Conservation (phyloP, 148 eudicot species). For the Gaultheria prostrata region DNA sequence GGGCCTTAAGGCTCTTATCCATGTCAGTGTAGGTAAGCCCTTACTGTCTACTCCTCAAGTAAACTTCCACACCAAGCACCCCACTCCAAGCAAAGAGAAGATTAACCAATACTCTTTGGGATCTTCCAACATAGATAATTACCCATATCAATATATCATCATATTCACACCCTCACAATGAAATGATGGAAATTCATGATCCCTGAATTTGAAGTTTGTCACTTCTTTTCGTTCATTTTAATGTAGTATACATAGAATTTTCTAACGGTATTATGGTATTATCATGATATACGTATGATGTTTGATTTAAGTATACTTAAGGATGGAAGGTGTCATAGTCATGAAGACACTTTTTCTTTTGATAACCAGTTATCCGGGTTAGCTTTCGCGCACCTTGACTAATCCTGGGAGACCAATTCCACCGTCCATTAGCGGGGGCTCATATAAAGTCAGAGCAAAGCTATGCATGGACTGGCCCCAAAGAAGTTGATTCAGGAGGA, state of each 20-base stretch:
- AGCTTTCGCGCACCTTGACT: too few relatives aligned
- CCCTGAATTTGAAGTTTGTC: background rate
- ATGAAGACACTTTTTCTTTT: background rate
- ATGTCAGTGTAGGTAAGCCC: constrained; percentile 38
- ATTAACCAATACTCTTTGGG: constrained; percentile 32
- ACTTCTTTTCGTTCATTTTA: background rate
- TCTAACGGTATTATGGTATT: background rate
- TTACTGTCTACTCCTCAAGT: constrained; percentile 36
- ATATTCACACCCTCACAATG: background rate
- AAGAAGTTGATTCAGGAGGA: background rate
- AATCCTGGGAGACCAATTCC: too few relatives aligned
- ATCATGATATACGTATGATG: background rate
- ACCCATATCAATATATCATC: background rate
- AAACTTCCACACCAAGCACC: constrained; percentile 56
- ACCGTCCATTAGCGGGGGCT: too few relatives aligned
- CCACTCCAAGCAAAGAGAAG: constrained; percentile 31
- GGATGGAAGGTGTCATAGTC: background rate
- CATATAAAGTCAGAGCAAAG: too few relatives aligned
- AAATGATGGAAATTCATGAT: background rate
- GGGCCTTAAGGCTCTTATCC: constrained; percentile 37
- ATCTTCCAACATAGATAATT: constrained; percentile 11
- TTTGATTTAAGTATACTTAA: background rate
- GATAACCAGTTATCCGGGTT: too few relatives aligned
- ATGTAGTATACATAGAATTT: background rate
- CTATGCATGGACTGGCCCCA: too few relatives aligned